phyloP scores from a whole-genome alignment of 192 early-diverging fungal genomes.

The Bifiguratus adelaidae region DNA sequence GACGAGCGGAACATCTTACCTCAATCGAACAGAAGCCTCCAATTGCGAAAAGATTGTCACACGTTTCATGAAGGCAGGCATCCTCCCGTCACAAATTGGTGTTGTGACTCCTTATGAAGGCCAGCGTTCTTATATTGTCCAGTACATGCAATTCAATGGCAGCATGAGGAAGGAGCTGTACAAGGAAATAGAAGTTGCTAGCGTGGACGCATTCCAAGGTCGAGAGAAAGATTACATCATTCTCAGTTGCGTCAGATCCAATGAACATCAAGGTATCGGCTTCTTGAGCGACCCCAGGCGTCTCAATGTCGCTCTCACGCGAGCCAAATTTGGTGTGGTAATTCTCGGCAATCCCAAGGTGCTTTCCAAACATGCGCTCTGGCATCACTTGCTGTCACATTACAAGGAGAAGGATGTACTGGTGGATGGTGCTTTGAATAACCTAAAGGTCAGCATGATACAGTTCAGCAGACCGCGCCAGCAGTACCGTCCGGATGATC shows the following conservation, averaged over 20 bases:
- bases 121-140: slow-evolving; percentile 90
- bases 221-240: slow-evolving; percentile 99
- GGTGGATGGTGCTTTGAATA: slow-evolving; percentile 87
- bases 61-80: slow-evolving; percentile 77
- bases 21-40: slow-evolving; percentile 94
- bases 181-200: slow-evolving; percentile 98
- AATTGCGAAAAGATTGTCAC: slow-evolving; percentile 98
- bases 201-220: slow-evolving; percentile 98
- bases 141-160: slow-evolving; percentile 93
- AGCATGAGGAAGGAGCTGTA: slow-evolving; percentile 85
- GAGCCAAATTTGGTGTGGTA: slow-evolving; percentile 90
- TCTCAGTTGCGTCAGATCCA: slow-evolving; percentile 92
- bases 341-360: slow-evolving; percentile 94
- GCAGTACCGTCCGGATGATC: slow-evolving; percentile 39
- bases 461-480: slow-evolving; percentile 71
- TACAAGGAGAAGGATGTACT: slow-evolving; percentile 85
- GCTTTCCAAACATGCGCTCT: slow-evolving; percentile 82
- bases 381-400: slow-evolving; percentile 92
- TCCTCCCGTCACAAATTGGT: slow-evolving; percentile 87
- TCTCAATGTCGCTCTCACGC: slow-evolving; percentile 81
- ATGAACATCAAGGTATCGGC: slow-evolving; percentile 95
- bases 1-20: slow-evolving; percentile 92
- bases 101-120: slow-evolving; percentile 99
- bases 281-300: slow-evolving; percentile 89
- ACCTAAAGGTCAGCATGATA: slow-evolving; percentile 82